Evolutionary conservation across 352 stramenopile genomes (phyloP), one percentile per base, ranked within the genome.

Genomic region (Pythium sukuiense): DNA sequence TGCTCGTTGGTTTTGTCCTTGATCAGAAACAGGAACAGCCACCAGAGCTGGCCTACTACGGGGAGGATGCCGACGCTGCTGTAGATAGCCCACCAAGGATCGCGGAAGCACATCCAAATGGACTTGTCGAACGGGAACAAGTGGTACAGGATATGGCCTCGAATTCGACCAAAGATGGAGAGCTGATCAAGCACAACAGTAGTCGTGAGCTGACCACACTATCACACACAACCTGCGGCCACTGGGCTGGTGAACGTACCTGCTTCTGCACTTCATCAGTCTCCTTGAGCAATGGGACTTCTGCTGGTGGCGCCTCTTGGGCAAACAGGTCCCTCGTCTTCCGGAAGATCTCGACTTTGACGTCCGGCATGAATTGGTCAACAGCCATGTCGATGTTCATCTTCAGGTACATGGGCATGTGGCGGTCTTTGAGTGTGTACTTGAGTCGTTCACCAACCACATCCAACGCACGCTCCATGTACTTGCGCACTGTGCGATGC

Each of bases 1-100:
- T 96, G 92, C 70, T 97, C 90, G 71, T 97, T 92, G 32, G 85
- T 93, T 67, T 97, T 97, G 79, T 97, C 89, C 67, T 96, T 95
- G 56, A 96, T 79, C 29, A 97, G 27, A 55, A 97, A 97, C 9
- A 97, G 67, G 20, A 96, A 85, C 46, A 96, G 79, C 90, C 90
- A 97, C 90, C 89, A 97, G 35, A 95, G 61, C 72, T 96, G 88
- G 4, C 87, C 87, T n/a, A 97, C 61, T 35, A 93, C 77, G 0
- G 90, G 90, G 30, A 96, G 83, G 30, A 96, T 67, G 35, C 89
- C 89, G 37, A 96, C 66, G 67, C 81, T 81, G 30, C 84, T 91
- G 67, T 93, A 92, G 16, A 70, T 69, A 24, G 89, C 48, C 81
- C 88, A 97, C 77, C 80, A 93, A 24, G 86, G 86, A 57, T 96